Evolutionary conservation across 179 eudicot species (phyloP).

Genomic region (Silene noctiflora): DNA sequence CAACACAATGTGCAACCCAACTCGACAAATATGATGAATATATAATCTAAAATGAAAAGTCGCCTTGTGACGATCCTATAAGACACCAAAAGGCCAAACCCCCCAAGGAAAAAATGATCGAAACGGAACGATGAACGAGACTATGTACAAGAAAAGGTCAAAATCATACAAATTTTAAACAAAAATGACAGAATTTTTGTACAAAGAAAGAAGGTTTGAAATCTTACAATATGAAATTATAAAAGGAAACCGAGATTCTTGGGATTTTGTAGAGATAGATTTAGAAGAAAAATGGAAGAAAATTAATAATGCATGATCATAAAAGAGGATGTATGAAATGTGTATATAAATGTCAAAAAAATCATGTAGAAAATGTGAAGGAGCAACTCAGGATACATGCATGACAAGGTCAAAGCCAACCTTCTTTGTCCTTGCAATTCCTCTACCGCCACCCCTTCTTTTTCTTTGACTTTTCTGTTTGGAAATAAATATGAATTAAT

Average conservation of each 20-base stretch:
- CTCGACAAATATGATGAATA: no score
- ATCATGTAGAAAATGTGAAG: not conserved
- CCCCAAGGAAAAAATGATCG: not conserved
- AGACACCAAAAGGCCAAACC: not conserved
- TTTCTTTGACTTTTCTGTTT: not conserved
- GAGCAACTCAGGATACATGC: not conserved
- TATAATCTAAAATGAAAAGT: not conserved
- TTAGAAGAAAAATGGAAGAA: not conserved
- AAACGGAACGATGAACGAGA: not conserved
- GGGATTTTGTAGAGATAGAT: not conserved
- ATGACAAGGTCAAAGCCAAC: slow-evolving; percentile 1
- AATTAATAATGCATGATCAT: not conserved
- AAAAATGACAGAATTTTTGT: no score
- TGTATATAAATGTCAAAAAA: not conserved
- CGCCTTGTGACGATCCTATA: not conserved
- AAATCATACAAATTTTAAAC: no score
- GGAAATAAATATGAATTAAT: no score
- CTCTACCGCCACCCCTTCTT: not conserved
- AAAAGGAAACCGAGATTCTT: slow-evolving; percentile 14
- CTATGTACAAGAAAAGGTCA: no score
- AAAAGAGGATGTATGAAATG: not conserved
- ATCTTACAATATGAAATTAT: not conserved
- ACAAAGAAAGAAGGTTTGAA: not conserved
- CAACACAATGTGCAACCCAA: not conserved
- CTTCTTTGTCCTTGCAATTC: not conserved